Base-by-base conservation (phyloP, 345 rosid genomes). In the Mallotus nudiflorus region DNA sequence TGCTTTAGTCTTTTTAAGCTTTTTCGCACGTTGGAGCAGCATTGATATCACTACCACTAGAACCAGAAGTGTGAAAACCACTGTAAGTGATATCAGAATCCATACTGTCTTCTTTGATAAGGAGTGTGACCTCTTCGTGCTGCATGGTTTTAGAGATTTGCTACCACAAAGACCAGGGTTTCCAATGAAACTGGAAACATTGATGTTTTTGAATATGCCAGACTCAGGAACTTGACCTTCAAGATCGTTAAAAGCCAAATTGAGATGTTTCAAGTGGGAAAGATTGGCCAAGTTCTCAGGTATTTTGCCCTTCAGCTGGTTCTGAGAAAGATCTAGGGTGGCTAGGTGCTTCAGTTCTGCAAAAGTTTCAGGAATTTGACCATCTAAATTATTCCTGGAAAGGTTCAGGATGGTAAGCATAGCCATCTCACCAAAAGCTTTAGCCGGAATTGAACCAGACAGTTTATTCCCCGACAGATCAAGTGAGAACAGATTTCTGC, bases 161-260 rank as follows among this genome's bases (percentile, higher is more conserved):
- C 77, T 60, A 50, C 98, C 97, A 59, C 97, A 91, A 6, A 93
- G 96, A 73, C 73, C 86, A 65, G 48, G 81, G 63, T 93, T 93
- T 69, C 96, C 97, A 22, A 24, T 75, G 33, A 93, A 63, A 77
- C 80, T 76, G 6, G 90, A 83, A 5, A 71, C 67, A 51, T 67
- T 73, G 15, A 89, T 83, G 74, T 71, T 72, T 72, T 66, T 79
- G 66, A 93, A 93, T 62, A 93, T 73, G 24, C 98, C 97, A 3
- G 75, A 6, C 56, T 84, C 83, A 4, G 97, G 97, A 65, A 93
- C 83, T 24, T 15, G 88, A 65, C 97, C 98, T 82, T 81, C 87
- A 66, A 93, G 87, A 31, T 81, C 75, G 78, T 93, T 91, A 86
- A 81, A 89, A 67, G 88, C 81, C 62, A 93, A 83, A 67, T 89